These are phyloP conservation scores for Pythium brachiatum DNA, from an alignment of 352 stramenopile species.

Conservation along the genomic window DNA sequence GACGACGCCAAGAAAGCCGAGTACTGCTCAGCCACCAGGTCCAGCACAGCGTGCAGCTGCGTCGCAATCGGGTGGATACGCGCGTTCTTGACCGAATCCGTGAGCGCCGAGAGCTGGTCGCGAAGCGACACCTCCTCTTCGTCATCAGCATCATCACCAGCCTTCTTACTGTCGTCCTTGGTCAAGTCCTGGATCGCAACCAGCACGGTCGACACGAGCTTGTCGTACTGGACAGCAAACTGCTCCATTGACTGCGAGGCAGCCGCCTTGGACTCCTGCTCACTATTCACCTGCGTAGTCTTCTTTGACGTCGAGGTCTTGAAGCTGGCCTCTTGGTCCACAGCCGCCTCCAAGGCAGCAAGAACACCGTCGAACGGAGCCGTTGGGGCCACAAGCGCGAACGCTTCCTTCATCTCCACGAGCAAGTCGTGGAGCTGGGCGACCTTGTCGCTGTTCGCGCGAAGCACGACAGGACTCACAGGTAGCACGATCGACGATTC, in stretches of 20 bases:
- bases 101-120: constrained; percentile 49
- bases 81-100: constrained; percentile 57
- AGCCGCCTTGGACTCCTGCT: constrained; percentile 12
- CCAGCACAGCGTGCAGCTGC: constrained; percentile 47
- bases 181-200: constrained; percentile 82
- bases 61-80: constrained; percentile 70
- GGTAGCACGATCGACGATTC: constrained; percentile 15
- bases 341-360: constrained; percentile 4
- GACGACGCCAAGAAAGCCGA: constrained; percentile 28
- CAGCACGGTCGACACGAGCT: constrained; percentile 69
- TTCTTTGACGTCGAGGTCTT: constrained; percentile 6
- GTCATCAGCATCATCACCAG: constrained; percentile 17
- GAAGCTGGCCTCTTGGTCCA: constrained; percentile 16
- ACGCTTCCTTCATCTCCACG: constrained; percentile 14
- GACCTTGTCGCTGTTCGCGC: constrained; percentile 21
- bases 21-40: constrained; percentile 55
- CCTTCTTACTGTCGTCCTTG: constrained; percentile 34
- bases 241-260: constrained; percentile 26
- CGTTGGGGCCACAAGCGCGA: constrained; percentile 22
- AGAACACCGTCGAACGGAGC: constrained; percentile 24
- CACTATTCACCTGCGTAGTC: background rate
- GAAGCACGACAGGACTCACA: constrained; percentile 13
- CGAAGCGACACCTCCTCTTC: constrained; percentile 37
- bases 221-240: constrained; percentile 64
- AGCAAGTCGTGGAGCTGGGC: constrained; percentile 2